Base-by-base conservation (phyloP, 108 stramenopile genomes). In the Fragilaria crotonensis region DNA sequence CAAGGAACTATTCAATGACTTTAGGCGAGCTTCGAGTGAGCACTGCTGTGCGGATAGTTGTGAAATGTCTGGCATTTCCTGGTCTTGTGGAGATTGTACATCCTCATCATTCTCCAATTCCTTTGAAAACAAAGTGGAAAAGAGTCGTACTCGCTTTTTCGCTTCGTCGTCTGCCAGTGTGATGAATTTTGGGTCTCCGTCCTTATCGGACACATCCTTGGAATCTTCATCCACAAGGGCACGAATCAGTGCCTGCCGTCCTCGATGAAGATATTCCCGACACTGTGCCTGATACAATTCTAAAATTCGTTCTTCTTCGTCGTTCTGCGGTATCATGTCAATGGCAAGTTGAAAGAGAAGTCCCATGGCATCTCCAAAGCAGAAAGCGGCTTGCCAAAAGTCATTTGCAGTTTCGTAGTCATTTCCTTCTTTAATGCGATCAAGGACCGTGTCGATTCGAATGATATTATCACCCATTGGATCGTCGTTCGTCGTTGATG, bases 21-120 rank as follows among this genome's bases (percentile, higher is more conserved):
- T 32, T 50, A 78, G 45, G 26, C 77, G 71, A 30, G 68, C 64
- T 52, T 68, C 77, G 47, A 78, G 31, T 5, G 69, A 70, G 14
- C 7, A 7, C 14, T 41, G 36, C 14, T 41, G 36, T 41, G 7
- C 14, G 7, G 36, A 41, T 14, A 11, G 7, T 41, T 41, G 11
- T 14, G 7, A 14, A 41, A 41, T 41, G 11, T 41, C 11, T 41
- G 36, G 36, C 30, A 21, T 30, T 51, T 66, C 51, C 28, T 51
- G 59, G 11, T 62, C 61, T 27, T 25, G 20, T 25, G 9, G 22
- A 18, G 27, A 28, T 19, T 7, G 11, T 4, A 60, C 59, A 21
- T 33, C 4, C 0, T 52, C 48, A 19, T 49, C 36, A 20, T n/a
- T 25, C 27, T 53, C 64, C 25, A 72, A 11, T 18, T 65, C 57